Base-by-base conservation (phyloP, 1,284 basidiomycete species). In the Phaffia rhodozyma region DNA sequence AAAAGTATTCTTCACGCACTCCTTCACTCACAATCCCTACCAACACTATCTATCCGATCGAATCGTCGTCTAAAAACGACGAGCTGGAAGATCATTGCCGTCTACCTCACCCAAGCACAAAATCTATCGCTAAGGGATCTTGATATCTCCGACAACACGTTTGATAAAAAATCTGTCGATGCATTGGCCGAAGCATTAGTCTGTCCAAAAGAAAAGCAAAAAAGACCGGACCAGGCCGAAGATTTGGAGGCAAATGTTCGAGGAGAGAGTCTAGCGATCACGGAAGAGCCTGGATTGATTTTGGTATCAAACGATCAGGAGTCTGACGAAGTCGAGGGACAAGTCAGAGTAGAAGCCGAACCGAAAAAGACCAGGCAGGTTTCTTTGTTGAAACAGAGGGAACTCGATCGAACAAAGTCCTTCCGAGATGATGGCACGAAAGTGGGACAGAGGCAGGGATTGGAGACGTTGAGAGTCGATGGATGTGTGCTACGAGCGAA, bases 1-100 rank as follows among this genome's bases (percentile, higher is more conserved):
- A 96, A 96, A 77, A 89, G 89, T 0, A 84, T 97, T 23, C 78
- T 97, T 0, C 93, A 97, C 72, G 84, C 91, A 0, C 80, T 98
- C 1, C 82, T 97, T 60, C 87, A 97, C 56, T 87, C 88, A 23
- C 83, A 84, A 25, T 84, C 85, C 0, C 78, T 97, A 34, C 86
- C 87, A 1, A 89, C 86, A 69, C 79, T 97, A 27, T 91, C 88
- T 11, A 78, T 98, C 25, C 86, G 91, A 2, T 89, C 88, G 25
- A 97, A 97, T 73, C 81, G 84, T 70, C 84, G 84, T 65, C 80
- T 97, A 60, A 89, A 89, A 69, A 75, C 82, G 1, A 77, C 82
- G 16, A 89, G 89, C 0, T 97, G 92, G 80, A 83, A 84, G 60
- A 77, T 91, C 4, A 78, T 98, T 25, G 86, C 88, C 18, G 84